Base-by-base conservation (phyloP, 176 grass and related monocot species). In the Melocanna baccifera region DNA sequence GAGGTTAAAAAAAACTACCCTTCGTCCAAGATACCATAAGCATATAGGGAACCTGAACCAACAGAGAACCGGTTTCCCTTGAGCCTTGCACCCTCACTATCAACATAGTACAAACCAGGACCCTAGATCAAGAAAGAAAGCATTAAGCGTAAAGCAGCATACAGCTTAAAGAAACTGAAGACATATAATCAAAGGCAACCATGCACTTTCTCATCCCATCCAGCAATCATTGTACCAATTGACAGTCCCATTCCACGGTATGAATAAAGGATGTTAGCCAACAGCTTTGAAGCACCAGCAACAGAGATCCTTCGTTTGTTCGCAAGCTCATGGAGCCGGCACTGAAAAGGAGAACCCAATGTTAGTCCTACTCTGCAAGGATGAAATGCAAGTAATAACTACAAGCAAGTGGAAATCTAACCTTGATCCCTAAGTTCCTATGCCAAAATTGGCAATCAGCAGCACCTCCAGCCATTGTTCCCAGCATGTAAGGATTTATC, bases 361-460 rank as follows among this genome's bases (percentile, higher is more conserved):
- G 62, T 88, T 80, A 79, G 53, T 19, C 40, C 32, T 39, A 55
- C 11, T n/a, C 5, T 2, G 15, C 23, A 74, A 34, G 28, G 14
- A 46, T 67, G 61, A 26, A 32, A 81, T 69, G 52, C 9, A 79
- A 37, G 22, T 83, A 57, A 45, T 14, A 43, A 75, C 19, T 10
- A 66, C 30, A 59, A 83, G 2, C 7, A 53, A 71, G 42, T 20
- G 0, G 8, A 47, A 52, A 76, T 83, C 45, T 79, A 66, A 95
- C 96, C 96, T 99, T 99, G 48, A 89, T 90, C 9, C 96, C 96
- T 30, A 99, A 81, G 86, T 92, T 96, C 29, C 96, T 89, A 43
- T 99, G 96, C 96, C 96, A 99, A 58, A 99, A 99, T 29, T 99
- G 96, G 69, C 96, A 99, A 90, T 96, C 96, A 65, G 96, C 93